Base-by-base conservation (phyloP, 805 yeast genomes). In the Suhomyces tanzawaensis region DNA sequence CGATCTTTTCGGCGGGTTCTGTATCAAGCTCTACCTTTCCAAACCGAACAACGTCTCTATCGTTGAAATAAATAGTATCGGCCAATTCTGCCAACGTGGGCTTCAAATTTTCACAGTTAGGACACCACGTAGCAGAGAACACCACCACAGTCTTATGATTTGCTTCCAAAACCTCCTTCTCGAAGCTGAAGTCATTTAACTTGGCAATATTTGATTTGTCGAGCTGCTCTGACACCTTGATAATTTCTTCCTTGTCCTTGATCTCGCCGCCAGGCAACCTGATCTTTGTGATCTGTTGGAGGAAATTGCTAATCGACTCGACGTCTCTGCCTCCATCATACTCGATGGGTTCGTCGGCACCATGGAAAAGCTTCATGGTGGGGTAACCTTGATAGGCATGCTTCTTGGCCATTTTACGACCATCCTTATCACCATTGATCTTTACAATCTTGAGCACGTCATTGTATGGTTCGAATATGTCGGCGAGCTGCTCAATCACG, bases 361-460 rank as follows among this genome's bases (percentile, higher is more conserved):
- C 74, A 25, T 80, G 77, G 49, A 84, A 76, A 44, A 82, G 60
- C 47, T 71, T 70, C 37, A 86, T 55, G 27, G 81, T 76, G 3
- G 95, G 95, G 52, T 68, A 85, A 11, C 85, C 85, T 25, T 75
- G 64, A 28, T 77, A 58, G n/a, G 70, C 69, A 55, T 70, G 79
- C 49, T 71, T 66, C 40, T 66, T 67, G 19, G 76, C 67, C 58
- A 76, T 64, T 41, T 67, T 64, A 33, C 71, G 69, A 44, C 82
- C 72, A 36, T 64, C 69, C 39, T 58, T 49, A 36, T 82, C 87
- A 1, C 82, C 87, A 54, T 82, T 79, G 34, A 81, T 70, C 48
- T 77, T 76, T 12, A 73, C 69, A 30, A 79, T 62, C 46, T 74
- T 76, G 18, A 79, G 57, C 15, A 60, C 57, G 13, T 69, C 70